Evolutionary conservation across 176 grass and related monocot genomes (phyloP), one percentile per base, ranked within the genome.

Genomic region (Alloteropsis semialata): DNA sequence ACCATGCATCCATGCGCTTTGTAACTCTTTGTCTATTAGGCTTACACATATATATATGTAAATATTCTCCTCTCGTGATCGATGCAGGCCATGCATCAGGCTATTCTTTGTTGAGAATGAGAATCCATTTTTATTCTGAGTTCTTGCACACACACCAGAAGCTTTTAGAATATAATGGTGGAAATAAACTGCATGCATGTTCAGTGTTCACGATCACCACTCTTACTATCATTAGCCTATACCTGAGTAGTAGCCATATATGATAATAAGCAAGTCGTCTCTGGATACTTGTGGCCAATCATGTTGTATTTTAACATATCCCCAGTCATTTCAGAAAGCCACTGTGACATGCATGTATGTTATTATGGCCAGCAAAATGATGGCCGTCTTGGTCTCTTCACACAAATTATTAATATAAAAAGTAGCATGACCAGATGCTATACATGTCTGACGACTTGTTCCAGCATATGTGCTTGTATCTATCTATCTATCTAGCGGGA

Each of bases 301-400:
- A 56, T 66, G 24, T 48, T 38, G 9, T 81, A 57, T 57, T 87
- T 66, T 71, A 87, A 60, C 6, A 75, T 75, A 75, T 68, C 70
- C 22, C 7, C 27, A 14, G 39, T 75, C 70, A 38, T 33, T 49
- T 87, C 78, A 30, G 10, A 48, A 15, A 57, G 6, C 70, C 63
- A 49, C 5, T 30, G 50, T 69, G 85, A 76, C 69, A 56, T 74
- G 59, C 28, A 67, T 59, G 55, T 67, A 17, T 28, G 39, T 36
- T 58, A 68, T 48, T 69, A 76, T 76, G 22, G 72, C 62, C 61
- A 82, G 24, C 71, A 81, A 87, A 45, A 76, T 76, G n/a, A 69
- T 76, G 85, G 46, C 59, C 36, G 14, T 21, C 58, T 81, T 56
- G 5, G 50, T 24, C n/a, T 17, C 62, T 22, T 49, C n/a, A 27